Evolutionary conservation across 306 rosid species (phyloP).

Genomic region (Prunus mira): DNA sequence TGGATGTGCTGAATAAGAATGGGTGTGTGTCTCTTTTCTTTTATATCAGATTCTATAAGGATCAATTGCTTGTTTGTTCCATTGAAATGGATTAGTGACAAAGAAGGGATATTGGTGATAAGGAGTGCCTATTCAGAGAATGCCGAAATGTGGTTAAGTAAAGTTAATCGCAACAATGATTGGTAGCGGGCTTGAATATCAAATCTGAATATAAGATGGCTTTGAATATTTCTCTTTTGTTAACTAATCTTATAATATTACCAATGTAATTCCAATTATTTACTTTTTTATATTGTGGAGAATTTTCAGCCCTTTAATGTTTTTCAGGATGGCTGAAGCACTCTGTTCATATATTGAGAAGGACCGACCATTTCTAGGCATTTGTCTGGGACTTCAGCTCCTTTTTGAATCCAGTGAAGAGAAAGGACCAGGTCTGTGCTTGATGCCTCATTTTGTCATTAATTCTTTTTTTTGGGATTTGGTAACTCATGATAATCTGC

Average conservation of each 20-base stretch:
- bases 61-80: constrained; percentile 11
- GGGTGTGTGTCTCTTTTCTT: constrained; percentile 43
- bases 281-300: neutral
- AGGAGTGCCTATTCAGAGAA: neutral
- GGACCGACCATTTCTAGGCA: constrained; percentile 89
- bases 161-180: neutral
- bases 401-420: constrained; percentile 94
- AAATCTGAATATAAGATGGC: neutral
- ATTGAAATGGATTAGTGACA: constrained; percentile 14
- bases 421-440: constrained; percentile 75
- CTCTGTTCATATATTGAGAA: constrained; percentile 70
- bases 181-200: neutral
- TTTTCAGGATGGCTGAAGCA: constrained; percentile 89
- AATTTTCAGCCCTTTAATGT: neutral
- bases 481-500: neutral
- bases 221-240: neutral
- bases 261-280: neutral
- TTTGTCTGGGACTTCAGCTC: constrained; percentile 96
- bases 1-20: constrained; percentile 77
- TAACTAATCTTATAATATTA: neutral
- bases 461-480: neutral
- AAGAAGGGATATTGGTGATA: neutral
- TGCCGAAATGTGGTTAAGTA: neutral
- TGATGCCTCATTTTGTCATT: neutral
- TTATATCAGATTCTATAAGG: neutral